These are phyloP conservation scores for Lithocarpus polystachyus DNA, from an alignment of 306 rosid species.

Conservation along the genomic window DNA sequence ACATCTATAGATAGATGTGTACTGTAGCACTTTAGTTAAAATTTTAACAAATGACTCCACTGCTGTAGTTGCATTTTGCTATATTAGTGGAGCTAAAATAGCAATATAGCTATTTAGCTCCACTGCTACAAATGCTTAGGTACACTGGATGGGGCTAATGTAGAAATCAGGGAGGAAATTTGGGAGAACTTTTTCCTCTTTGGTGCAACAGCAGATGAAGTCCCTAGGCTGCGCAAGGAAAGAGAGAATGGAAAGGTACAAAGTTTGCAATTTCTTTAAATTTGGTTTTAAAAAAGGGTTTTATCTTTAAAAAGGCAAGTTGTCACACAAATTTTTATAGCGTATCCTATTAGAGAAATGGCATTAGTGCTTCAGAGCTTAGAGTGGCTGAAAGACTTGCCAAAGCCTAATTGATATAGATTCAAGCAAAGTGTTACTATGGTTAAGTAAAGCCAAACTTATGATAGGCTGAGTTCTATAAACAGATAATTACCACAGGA, in stretches of 20 bases:
- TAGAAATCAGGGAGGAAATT: slow-evolving; percentile 88
- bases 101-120: too few relatives aligned
- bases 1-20: too few relatives aligned
- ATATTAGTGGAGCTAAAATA: too few relatives aligned
- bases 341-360: background rate
- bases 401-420: background rate
- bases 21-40: too few relatives aligned
- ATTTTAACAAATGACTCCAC: too few relatives aligned
- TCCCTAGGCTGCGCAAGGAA: slow-evolving; percentile 75
- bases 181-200: slow-evolving; percentile 86
- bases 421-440: background rate
- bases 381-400: background rate
- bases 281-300: background rate
- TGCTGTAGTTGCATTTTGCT: too few relatives aligned
- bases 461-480: background rate
- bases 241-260: slow-evolving; percentile 83
- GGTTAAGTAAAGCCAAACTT: background rate
- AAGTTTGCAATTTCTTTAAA: slow-evolving; percentile 17
- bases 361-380: background rate
- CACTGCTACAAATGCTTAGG: too few relatives aligned
- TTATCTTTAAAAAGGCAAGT: background rate
- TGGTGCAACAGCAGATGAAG: slow-evolving; percentile 88
- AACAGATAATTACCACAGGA: background rate
- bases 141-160: slow-evolving; percentile 93
- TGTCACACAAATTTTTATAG: background rate